phyloP scores from a whole-genome alignment of 192 early-diverging fungal genomes.

The Coemansia sp. region DNA sequence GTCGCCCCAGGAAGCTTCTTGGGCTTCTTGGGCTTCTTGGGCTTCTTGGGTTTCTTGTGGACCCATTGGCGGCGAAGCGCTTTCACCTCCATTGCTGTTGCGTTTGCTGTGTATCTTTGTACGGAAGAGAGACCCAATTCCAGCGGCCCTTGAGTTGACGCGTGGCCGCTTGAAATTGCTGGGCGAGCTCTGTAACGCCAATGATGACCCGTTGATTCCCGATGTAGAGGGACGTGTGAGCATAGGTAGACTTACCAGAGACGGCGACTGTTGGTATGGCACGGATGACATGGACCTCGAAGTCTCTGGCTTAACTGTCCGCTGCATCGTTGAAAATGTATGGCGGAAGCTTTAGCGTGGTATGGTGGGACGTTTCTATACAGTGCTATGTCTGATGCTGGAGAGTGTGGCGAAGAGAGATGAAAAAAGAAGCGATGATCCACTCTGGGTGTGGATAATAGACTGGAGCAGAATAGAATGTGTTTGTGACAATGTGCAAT shows the following conservation, averaged over 20 bases:
- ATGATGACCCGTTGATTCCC: slow-evolving; percentile 24
- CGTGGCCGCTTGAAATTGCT: slow-evolving; percentile 29
- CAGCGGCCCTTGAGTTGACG: slow-evolving; percentile 43
- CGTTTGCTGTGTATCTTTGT: slow-evolving; percentile 35
- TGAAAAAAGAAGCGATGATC: background rate
- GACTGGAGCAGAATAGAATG: background rate
- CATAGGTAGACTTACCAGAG: slow-evolving; percentile 52
- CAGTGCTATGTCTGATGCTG: background rate
- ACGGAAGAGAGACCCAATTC: slow-evolving; percentile 48
- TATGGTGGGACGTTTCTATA: background rate
- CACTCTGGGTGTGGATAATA: background rate
- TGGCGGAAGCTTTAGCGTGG: background rate
- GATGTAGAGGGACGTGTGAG: slow-evolving; percentile 46
- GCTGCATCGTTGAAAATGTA: slow-evolving; percentile 24
- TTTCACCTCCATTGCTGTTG: slow-evolving; percentile 38
- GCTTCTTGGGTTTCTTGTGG: slow-evolving; percentile 18
- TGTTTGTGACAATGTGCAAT: slow-evolving; percentile 3
- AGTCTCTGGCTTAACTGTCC: slow-evolving; percentile 41
- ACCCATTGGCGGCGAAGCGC: slow-evolving; percentile 33
- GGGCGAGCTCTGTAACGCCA: slow-evolving; percentile 25
- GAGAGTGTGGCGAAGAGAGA: too few species aligned
- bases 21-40: slow-evolving; percentile 3
- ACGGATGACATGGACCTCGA: slow-evolving; percentile 43
- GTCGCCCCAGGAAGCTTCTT: slow-evolving; percentile 20
- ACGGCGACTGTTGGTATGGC: slow-evolving; percentile 51